Conservation (phyloP, 2,329 filamentous ascomycete genomes). For the Aspergillus fumigatus region DNA sequence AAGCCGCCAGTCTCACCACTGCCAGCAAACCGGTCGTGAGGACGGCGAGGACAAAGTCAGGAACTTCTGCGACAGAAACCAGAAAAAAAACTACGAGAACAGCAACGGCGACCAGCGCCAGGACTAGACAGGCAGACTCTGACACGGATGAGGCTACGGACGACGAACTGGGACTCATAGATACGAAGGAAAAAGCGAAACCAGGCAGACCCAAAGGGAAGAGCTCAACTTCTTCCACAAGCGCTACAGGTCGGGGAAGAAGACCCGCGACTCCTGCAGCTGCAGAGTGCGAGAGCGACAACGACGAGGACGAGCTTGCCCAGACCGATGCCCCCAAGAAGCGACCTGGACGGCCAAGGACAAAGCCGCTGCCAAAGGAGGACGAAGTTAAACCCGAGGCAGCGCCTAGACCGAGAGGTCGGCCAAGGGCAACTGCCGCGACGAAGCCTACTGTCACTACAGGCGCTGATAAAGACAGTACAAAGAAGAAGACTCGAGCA, state of each 20-base stretch:
- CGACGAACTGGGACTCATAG: conserved; percentile 20
- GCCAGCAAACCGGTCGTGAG: conserved; percentile 8
- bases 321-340: conserved; percentile 21
- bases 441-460: conserved; percentile 12
- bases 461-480: conserved; percentile 10
- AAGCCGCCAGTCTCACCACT: conserved; percentile 7
- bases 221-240: conserved; percentile 6
- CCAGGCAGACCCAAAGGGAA: conserved; percentile 9
- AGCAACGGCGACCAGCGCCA: background rate
- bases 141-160: conserved; percentile 21
- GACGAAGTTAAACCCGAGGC: conserved; percentile 10
- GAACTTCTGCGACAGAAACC: conserved; percentile 9
- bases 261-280: conserved; percentile 4
- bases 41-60: conserved; percentile 9
- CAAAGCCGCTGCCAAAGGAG: conserved; percentile 9
- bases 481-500: conserved; percentile 9
- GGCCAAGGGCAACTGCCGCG: conserved; percentile 23
- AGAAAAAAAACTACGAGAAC: conserved; percentile 9
- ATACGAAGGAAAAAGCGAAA: conserved; percentile 6
- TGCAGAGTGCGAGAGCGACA: conserved; percentile 10
- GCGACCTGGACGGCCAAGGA: conserved; percentile 15
- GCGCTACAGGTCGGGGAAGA: conserved; percentile 7
- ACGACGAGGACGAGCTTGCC: conserved; percentile 23
- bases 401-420: conserved; percentile 24
- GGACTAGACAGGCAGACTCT: conserved; percentile 5